Conservation (phyloP, 257 asterid species). For the Plantago major region DNA sequence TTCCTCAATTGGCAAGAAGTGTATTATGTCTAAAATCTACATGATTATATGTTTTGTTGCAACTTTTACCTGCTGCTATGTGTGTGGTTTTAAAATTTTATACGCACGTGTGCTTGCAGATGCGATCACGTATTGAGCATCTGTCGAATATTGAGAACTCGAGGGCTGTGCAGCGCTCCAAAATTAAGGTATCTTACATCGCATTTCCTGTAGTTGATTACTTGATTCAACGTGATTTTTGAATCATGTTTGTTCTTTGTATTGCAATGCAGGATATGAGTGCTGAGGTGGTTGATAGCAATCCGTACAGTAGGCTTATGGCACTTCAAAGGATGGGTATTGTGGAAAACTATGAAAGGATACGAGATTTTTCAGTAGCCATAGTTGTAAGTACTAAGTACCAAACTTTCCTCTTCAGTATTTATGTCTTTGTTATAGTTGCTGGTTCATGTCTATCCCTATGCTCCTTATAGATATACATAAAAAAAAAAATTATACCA, state of each 20-base stretch:
- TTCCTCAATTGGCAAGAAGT: no score
- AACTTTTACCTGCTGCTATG: background rate
- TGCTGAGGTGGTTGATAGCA: constrained; percentile 94
- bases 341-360: constrained; percentile 85
- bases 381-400: constrained; percentile 71
- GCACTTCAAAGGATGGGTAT: constrained; percentile 99
- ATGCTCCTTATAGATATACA: no score
- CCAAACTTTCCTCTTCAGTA: constrained; percentile 14
- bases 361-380: constrained; percentile 83
- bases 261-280: constrained; percentile 68
- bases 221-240: constrained; percentile 3
- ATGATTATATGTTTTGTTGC: no score
- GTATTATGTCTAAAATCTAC: no score
- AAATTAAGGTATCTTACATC: constrained; percentile 53
- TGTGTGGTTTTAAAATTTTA: constrained; percentile 15
- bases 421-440: background rate
- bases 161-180: constrained; percentile 48
- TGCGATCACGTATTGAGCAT: constrained; percentile 48
- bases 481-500: no score
- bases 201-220: constrained; percentile 9
- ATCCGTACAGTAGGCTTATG: constrained; percentile 97
- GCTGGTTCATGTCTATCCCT: background rate
- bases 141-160: constrained; percentile 38
- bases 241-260: constrained; percentile 6
- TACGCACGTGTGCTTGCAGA: constrained; percentile 36